Percentiles rank a stretch among this genome's conserved stretches.
These are phyloP conservation scores for Sclerotiophoma versabilis DNA, from an alignment of 2,329 filamentous ascomycete genomes.

Conservation along the genomic window DNA sequence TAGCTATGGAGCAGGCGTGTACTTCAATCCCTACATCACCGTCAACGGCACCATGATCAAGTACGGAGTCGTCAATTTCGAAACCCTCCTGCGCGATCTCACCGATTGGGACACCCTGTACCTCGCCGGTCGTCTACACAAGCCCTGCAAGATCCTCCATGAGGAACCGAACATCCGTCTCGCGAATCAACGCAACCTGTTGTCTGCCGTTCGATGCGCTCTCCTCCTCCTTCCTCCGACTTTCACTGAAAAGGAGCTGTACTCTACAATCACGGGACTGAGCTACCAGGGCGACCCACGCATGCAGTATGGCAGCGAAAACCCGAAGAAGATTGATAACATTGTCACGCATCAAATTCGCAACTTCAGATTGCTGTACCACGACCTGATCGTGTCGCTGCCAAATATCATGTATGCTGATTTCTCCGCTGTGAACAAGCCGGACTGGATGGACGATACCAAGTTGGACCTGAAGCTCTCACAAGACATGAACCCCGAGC, in stretches of 20 bases:
- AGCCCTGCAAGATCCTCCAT: constrained; percentile 95
- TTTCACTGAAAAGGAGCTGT: constrained; percentile 88
- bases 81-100: constrained; percentile 86
- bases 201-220: constrained; percentile 89
- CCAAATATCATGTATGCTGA: constrained; percentile 86
- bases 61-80: constrained; percentile 94
- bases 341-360: constrained; percentile 91
- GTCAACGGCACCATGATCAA: constrained; percentile 97
- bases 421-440: constrained; percentile 60
- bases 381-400: constrained; percentile 85
- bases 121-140: constrained; percentile 93
- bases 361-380: constrained; percentile 91
- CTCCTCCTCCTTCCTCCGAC: constrained; percentile 81
- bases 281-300: constrained; percentile 97
- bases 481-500: constrained; percentile 92
- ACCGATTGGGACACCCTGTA: constrained; percentile 94
- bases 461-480: constrained; percentile 68
- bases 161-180: constrained; percentile 92
- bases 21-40: constrained; percentile 95
- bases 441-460: constrained; percentile 68
- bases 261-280: constrained; percentile 88
- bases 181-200: constrained; percentile 93
- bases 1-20: constrained; percentile 87
- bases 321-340: constrained; percentile 90
- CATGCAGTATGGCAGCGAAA: constrained; percentile 89